Percentiles rank a stretch among this genome's conserved stretches.
These are phyloP conservation scores for Xylaria sp. DNA, from an alignment of 2,329 filamentous ascomycete species.

Conservation along the genomic window DNA sequence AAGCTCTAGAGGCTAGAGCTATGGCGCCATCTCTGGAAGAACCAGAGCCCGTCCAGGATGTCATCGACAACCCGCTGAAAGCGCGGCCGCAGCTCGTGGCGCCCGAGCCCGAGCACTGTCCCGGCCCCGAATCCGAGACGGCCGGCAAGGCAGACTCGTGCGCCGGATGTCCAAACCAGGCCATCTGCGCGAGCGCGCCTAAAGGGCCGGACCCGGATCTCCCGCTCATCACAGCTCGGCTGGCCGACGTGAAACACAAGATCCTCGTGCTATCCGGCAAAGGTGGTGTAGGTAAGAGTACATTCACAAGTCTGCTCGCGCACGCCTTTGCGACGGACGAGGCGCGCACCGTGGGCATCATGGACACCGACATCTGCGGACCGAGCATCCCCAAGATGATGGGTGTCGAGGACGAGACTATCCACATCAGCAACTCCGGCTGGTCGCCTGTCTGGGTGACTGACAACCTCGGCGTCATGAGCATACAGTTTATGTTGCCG, in stretches of 20 bases:
- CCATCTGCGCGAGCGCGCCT: constrained; percentile 91
- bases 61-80: constrained; percentile 80
- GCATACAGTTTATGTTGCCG: constrained; percentile 97
- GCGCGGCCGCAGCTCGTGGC: constrained; percentile 86
- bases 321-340: constrained; percentile 89
- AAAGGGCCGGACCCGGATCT: constrained; percentile 97
- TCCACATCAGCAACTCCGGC: constrained; percentile 87
- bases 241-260: constrained; percentile 87
- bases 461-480: constrained; percentile 96
- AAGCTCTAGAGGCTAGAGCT: neutral
- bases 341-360: constrained; percentile 84
- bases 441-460: constrained; percentile 97
- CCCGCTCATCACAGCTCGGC: constrained; percentile 83
- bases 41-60: constrained; percentile 72
- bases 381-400: constrained; percentile 99
- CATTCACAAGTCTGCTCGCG: constrained; percentile 87
- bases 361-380: constrained; percentile 98
- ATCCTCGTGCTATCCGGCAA: constrained; percentile 93
- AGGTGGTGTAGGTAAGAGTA: constrained; percentile 96
- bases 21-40: constrained; percentile 89
- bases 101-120: constrained; percentile 96
- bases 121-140: constrained; percentile 82
- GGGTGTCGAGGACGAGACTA: constrained; percentile 92
- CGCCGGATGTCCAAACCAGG: constrained; percentile 94
- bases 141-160: constrained; percentile 83